Evolutionary conservation across 495 filamentous ascomycete species (phyloP).

Genomic region (Aspergillus sclerotioniger): DNA sequence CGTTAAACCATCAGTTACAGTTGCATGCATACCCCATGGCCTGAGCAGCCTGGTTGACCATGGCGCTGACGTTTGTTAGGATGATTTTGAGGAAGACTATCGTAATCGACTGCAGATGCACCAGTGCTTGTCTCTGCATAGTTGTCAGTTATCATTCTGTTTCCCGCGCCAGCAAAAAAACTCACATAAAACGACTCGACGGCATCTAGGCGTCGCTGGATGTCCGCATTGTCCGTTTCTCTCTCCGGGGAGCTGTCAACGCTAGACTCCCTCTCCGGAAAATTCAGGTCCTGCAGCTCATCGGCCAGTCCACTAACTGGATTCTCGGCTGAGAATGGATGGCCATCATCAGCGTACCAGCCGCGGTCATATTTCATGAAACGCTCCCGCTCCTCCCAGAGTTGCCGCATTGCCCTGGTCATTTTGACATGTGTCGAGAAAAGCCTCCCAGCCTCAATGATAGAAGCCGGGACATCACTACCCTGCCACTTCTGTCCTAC

Average conservation of each 20-base stretch:
- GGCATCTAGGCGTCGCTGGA: conserved; percentile 65
- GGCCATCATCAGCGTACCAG: conserved; percentile 64
- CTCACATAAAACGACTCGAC: conserved; percentile 86
- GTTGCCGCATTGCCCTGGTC: conserved; percentile 83
- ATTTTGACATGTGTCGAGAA: conserved; percentile 87
- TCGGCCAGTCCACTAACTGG: conserved; percentile 18
- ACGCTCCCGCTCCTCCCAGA: conserved; percentile 89
- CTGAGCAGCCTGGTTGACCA: conserved; percentile 52
- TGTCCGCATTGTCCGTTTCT: conserved; percentile 55
- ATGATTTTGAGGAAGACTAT: conserved; percentile 89
- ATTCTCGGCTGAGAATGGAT: conserved; percentile 47
- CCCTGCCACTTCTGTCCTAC: conserved; percentile 85
- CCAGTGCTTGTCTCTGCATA: conserved; percentile 65
- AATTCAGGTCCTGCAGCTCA: conserved; percentile 26
- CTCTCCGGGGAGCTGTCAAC: conserved; percentile 38
- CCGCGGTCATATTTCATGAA: conserved; percentile 91
- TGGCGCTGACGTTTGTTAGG: conserved; percentile 71
- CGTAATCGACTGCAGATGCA: conserved; percentile 88
- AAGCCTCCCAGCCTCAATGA: conserved; percentile 90
- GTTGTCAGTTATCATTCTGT: conserved; percentile 21
- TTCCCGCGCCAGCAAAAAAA: conserved; percentile 14
- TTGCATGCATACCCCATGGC: conserved; percentile 31
- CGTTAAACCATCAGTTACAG: conserved; percentile 10
- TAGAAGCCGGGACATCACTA: conserved; percentile 85
- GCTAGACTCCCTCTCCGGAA: conserved; percentile 26